These are phyloP conservation scores for Colletotrichum sp. DNA, from an alignment of 2,329 filamentous ascomycete species.

Conservation along the genomic window DNA sequence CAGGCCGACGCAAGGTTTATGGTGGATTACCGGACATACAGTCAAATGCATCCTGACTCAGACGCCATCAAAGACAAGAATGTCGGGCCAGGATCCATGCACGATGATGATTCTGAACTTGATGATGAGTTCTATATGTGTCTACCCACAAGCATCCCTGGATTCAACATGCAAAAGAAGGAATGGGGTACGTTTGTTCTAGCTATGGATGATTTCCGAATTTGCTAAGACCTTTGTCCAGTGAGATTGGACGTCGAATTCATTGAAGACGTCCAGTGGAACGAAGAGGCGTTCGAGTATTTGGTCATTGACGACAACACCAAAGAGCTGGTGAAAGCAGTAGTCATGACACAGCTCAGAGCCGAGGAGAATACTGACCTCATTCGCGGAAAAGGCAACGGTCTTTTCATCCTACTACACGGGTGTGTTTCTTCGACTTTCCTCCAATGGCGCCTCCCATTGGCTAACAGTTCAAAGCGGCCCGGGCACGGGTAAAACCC, in stretches of 20 bases:
- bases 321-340: conserved; percentile 34
- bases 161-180: background rate
- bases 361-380: conserved; percentile 26
- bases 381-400: conserved; percentile 37
- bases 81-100: too few species aligned
- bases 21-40: too few species aligned
- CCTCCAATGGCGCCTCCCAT: too few species aligned
- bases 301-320: conserved; percentile 18
- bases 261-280: background rate
- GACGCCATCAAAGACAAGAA: too few species aligned
- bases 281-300: conserved; percentile 21
- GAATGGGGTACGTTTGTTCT: background rate
- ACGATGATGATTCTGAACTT: too few species aligned
- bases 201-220: too few species aligned
- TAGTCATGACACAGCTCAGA: conserved; percentile 25
- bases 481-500: conserved; percentile 40
- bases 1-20: too few species aligned
- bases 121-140: background rate
- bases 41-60: too few species aligned
- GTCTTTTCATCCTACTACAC: conserved; percentile 37
- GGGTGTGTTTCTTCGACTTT: conserved; percentile 16
- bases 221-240: too few species aligned
- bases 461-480: background rate
- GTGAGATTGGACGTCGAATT: background rate
- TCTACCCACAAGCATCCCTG: too few species aligned